A percentile compares a stretch with the other conserved stretches of the same genome.
Evolutionary conservation across 2,329 filamentous ascomycete species (phyloP).

Genomic region (Sporothrix brasiliensis): DNA sequence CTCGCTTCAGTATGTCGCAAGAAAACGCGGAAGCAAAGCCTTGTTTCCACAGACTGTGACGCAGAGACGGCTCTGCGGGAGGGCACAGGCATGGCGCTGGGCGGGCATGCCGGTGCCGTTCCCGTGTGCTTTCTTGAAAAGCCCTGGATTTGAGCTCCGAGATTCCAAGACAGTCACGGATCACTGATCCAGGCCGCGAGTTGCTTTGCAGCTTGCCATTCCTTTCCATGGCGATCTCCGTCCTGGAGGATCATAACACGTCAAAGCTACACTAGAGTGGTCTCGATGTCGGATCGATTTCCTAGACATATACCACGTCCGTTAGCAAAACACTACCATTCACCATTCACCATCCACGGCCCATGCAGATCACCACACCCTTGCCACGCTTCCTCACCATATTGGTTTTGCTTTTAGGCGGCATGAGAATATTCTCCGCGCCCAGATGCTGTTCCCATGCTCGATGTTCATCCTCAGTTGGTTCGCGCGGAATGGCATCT

Average conservation of each 20-base stretch:
- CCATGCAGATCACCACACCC: neutral
- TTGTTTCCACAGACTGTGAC: constrained; percentile 14
- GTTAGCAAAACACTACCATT: neutral
- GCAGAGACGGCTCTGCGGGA: constrained; percentile 8
- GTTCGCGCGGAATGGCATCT: constrained; percentile 12
- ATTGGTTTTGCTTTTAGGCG: constrained; percentile 14
- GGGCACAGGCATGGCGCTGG: neutral
- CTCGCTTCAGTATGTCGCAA: constrained; percentile 2
- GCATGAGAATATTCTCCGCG: constrained; percentile 22
- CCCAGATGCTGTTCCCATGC: constrained; percentile 2
- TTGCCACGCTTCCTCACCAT: constrained; percentile 17
- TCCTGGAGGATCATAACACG: neutral
- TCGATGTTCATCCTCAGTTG: neutral
- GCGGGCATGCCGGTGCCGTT: neutral
- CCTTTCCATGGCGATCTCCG: neutral
- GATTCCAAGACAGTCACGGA: neutral
- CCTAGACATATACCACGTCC: neutral
- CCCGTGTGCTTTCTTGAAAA: neutral
- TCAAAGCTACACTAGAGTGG: neutral
- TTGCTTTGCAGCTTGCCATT: neutral
- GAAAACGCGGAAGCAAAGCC: neutral
- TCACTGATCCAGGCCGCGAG: neutral
- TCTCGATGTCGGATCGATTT: neutral
- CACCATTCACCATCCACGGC: neutral
- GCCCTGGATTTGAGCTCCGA: neutral